Evolutionary conservation across 78 protist genomes (phyloP).

Genomic region (Cavenderia fasciculata): DNA sequence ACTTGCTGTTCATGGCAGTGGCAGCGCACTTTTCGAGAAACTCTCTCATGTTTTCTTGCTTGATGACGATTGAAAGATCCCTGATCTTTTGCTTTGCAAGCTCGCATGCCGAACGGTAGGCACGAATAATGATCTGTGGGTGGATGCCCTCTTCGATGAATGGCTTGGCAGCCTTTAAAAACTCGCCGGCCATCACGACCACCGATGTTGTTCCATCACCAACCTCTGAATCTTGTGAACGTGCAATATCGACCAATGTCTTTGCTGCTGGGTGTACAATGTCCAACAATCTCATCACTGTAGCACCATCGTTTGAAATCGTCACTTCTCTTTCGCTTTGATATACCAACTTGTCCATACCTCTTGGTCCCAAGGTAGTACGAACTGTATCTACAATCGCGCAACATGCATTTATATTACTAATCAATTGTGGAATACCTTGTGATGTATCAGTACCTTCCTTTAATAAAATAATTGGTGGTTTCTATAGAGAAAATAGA

Average conservation of each 20-base stretch:
- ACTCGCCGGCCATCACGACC: constrained; percentile 97
- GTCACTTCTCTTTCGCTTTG: constrained; percentile 83
- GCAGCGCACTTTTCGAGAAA: constrained; percentile 95
- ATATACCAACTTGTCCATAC: constrained; percentile 96
- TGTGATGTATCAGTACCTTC: constrained; percentile 99
- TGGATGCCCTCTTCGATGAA: constrained; percentile 98
- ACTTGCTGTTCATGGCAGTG: constrained; percentile 98
- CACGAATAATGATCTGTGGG: constrained; percentile 96
- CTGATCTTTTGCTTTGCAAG: constrained; percentile 73
- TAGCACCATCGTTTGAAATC: constrained; percentile 99
- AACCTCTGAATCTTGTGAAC: constrained; percentile 98
- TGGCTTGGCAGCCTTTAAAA: constrained; percentile 96
- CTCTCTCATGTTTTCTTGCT: constrained; percentile 70
- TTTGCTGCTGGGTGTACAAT: constrained; percentile 99
- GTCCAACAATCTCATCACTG: constrained; percentile 98
- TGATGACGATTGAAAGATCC: constrained; percentile 52
- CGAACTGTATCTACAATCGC: constrained; percentile 88
- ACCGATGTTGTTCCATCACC: constrained; percentile 99
- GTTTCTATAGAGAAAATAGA: constrained; percentile 59
- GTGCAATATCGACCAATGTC: constrained; percentile 99
- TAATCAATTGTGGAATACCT: constrained; percentile 97
- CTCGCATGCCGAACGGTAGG: constrained; percentile 87
- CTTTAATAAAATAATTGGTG: constrained; percentile 96
- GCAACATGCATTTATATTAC: constrained; percentile 98
- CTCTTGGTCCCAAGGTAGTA: constrained; percentile 94